These are phyloP conservation scores for Lipomyces oligophaga DNA, from an alignment of 805 yeast genomes.

Conservation along the genomic window DNA sequence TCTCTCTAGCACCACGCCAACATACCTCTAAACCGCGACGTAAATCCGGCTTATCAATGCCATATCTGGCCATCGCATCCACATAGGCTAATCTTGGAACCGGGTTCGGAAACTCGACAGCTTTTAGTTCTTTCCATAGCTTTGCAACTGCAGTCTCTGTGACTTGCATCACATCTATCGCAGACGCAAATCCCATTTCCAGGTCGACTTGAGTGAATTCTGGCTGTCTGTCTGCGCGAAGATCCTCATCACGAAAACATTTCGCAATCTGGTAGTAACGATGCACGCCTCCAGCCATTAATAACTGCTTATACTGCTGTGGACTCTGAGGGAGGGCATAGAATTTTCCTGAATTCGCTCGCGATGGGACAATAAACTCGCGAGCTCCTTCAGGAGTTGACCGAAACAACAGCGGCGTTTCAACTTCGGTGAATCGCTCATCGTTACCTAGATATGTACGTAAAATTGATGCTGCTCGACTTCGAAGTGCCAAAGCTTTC, in stretches of 20 bases:
- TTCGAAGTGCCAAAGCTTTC: constrained; percentile 51
- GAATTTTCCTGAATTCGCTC: constrained; percentile 49
- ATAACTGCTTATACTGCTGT: constrained; percentile 90
- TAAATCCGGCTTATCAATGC: constrained; percentile 93
- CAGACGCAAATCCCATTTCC: constrained; percentile 81
- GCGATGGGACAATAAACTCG: constrained; percentile 90
- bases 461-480: constrained; percentile 49
- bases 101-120: constrained; percentile 11
- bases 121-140: constrained; percentile 53
- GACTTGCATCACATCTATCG: constrained; percentile 60
- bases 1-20: too few species aligned
- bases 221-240: constrained; percentile 92
- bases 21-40: constrained; percentile 39
- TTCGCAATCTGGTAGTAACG: constrained; percentile 86
- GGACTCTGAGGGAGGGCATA: constrained; percentile 98
- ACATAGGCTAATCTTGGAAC: constrained; percentile 54
- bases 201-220: constrained; percentile 97
- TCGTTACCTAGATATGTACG: constrained; percentile 43
- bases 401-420: constrained; percentile 88
- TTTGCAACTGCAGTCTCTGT: constrained; percentile 55
- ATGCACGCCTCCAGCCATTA: constrained; percentile 90
- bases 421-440: constrained; percentile 68
- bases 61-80: constrained; percentile 69
- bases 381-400: constrained; percentile 98
- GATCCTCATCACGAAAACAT: constrained; percentile 94